These are phyloP conservation scores for Xylaria sp. DNA, from an alignment of 2,329 filamentous ascomycete species.

Conservation along the genomic window DNA sequence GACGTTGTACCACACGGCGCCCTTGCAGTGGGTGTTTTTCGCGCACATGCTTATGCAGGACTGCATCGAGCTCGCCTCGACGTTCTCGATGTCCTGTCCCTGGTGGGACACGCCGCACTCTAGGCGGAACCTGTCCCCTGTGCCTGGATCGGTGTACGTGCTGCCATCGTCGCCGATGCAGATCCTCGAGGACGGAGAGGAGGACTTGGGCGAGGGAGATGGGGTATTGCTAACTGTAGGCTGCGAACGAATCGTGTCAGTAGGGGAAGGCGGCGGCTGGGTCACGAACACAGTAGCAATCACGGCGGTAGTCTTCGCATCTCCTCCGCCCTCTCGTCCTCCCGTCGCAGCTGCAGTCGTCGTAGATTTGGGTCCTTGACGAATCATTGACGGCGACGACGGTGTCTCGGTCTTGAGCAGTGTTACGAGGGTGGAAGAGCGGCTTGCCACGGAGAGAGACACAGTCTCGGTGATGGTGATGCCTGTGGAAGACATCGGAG, in stretches of 20 bases:
- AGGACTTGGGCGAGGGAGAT: neutral
- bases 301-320: constrained; percentile 4
- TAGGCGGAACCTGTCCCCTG: constrained; percentile 26
- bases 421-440: constrained; percentile 11
- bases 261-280: constrained; percentile 8
- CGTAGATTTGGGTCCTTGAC: neutral
- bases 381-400: constrained; percentile 6
- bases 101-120: constrained; percentile 34
- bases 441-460: constrained; percentile 17
- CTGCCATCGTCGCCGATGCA: constrained; percentile 33
- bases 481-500: neutral
- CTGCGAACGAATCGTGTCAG: constrained; percentile 23
- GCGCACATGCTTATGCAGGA: constrained; percentile 35
- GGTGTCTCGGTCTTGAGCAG: neutral
- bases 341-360: neutral
- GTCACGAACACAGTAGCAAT: constrained; percentile 9
- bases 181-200: constrained; percentile 12
- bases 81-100: constrained; percentile 34
- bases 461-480: constrained; percentile 24
- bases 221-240: neutral
- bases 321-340: neutral
- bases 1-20: constrained; percentile 37
- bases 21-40: constrained; percentile 27
- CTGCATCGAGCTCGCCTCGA: constrained; percentile 34
- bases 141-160: constrained; percentile 33